phyloP scores from a whole-genome alignment of 495 filamentous ascomycete genomes.

The Podospora bellae-mahoneyi region DNA sequence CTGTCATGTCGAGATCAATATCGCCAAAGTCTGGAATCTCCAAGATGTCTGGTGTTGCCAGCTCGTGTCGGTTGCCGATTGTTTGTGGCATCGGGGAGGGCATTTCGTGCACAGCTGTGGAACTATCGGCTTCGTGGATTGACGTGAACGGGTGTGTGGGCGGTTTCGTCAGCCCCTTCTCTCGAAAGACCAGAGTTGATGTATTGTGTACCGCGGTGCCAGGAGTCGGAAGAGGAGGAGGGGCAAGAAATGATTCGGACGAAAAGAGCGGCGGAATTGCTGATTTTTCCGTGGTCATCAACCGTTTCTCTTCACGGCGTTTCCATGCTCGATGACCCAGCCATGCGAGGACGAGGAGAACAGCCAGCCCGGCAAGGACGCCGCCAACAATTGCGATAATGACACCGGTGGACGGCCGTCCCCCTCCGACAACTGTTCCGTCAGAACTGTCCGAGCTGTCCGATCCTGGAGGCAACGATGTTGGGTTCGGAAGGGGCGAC shows the following conservation, averaged over 20 bases:
- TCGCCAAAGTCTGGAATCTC: slow-evolving; percentile 1
- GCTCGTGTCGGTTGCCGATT: neutral
- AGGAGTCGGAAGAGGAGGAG: neutral
- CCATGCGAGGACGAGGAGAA: slow-evolving; percentile 1
- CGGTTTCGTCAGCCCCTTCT: neutral
- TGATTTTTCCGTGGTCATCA: neutral
- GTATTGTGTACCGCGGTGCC: neutral
- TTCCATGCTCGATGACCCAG: neutral
- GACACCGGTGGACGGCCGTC: neutral
- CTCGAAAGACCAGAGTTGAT: neutral
- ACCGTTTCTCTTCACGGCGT: neutral
- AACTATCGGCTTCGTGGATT: neutral
- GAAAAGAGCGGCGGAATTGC: neutral
- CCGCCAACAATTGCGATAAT: neutral
- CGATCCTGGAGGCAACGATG: neutral
- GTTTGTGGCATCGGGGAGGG: neutral
- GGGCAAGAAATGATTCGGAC: neutral
- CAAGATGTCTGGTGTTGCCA: neutral
- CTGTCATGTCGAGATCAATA: neutral
- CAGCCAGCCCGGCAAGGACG: neutral
- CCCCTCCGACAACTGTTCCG: neutral
- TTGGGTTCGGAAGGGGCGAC: neutral
- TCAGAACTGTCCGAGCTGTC: neutral
- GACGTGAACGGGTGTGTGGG: neutral
- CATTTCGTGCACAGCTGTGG: neutral